Base-by-base conservation (phyloP, 1,284 basidiomycete genomes). In the Austroboletus novae-zelandiae region DNA sequence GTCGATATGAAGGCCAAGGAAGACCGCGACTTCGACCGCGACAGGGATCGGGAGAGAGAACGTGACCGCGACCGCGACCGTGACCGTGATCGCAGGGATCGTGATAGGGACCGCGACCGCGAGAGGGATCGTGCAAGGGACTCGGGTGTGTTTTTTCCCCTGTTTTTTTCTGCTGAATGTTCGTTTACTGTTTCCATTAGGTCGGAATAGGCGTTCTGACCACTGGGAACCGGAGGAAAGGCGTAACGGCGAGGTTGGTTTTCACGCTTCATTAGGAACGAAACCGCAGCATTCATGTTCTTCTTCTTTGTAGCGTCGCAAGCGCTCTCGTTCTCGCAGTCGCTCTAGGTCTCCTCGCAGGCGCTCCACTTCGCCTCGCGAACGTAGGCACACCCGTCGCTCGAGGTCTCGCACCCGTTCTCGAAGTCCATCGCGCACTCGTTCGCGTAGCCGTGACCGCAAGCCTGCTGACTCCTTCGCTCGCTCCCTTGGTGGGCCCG, bases 401-500 rank as follows among this genome's bases (percentile, higher is more conserved):
- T 78, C 76, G 15, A 75, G 78, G 50, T 78, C 81, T 43, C 72
- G 61, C 29, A 62, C 60, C 34, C 80, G 79, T 43, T 79, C 81
- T 23, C 74, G 78, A 40, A 81, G 81, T 25, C 76, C 76, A 36
- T 78, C 78, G 25, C 77, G 78, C 45, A 81, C 84, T 18, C 77
- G 83, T 48, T 74, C 75, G 42, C 80, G 83, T 31, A 83, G 80
- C 42, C 80, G 86, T 48, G 83, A 83, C 56, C 79, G 84, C 59
- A 80, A 81, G 61, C 60, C 77, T 44, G 63, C 73, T 5, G 88
- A 89, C 57, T 64, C 84, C 6, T 89, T 89, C 61, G 71, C 86
- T 17, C 83, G 88, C 50, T 91, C 89, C 3, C 83, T 91, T 25
- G 92, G 91, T 25, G 92, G 92, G 2, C 91, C 93, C 2, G 93